Evolutionary conservation across 345 rosid species (phyloP), one percentile per base, ranked within the genome.

Genomic region (Raphanus sativus): DNA sequence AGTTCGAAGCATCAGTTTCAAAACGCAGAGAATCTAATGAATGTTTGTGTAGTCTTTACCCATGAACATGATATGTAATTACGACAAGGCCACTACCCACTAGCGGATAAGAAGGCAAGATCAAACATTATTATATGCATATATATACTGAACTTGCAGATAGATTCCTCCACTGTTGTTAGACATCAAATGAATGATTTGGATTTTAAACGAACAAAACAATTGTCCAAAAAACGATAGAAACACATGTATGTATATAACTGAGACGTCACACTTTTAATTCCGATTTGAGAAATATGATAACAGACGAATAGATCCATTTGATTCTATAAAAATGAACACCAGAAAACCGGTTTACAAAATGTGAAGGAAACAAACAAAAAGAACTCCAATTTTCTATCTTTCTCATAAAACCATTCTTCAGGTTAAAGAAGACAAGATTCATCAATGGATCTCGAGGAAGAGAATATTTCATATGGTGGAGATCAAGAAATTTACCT

Each of bases 351-450:
- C 52, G 52, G n/a, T 45, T 13, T 45, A 48, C 17, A 48, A 48
- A 48, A 1, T 48, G 55, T 48, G 55, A 48, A 48, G 55, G 7
- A 2, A 48, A 48, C 54, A 48, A 48, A 48, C 0, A 42, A 42
- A 48, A 68, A 25, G 24, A 59, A 3, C 4, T 8, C n/a, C 7
- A 59, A 15, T 5, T 54, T 26, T 52, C 65, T 29, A 63, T 29
- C 17, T 70, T 64, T 70, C 29, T 64, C 10, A 28, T 15, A 48
- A 16, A 56, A 70, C 61, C 28, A 59, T 78, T 78, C 32, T 71
- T 56, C 24, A 34, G 36, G 55, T 21, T 24, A 6, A 24, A 56
- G 1, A 6, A 56, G 50, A 36, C 25, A 6, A 56, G 50, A 36
- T 33, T 61, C 54, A 32, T 75, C 11, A 48, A 9, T 0, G 33